phyloP scores from a whole-genome alignment of 306 rosid genomes.

The Inga leiocalycina region DNA sequence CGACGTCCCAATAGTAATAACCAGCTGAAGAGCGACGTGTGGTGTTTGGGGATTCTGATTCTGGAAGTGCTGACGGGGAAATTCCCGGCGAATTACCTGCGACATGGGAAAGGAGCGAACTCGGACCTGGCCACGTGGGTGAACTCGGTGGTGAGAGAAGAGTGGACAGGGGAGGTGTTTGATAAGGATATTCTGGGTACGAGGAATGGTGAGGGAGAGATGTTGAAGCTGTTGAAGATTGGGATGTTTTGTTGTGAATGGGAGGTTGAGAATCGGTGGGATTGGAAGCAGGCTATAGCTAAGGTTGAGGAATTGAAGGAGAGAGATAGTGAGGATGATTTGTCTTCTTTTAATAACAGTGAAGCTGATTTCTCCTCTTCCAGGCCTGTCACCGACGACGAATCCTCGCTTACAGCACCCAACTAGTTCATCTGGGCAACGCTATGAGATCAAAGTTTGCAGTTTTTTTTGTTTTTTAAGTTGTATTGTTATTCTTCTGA shows the following conservation, averaged over 20 bases:
- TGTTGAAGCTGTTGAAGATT: constrained; percentile 70
- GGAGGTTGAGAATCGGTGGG: constrained; percentile 54
- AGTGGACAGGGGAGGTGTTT: constrained; percentile 76
- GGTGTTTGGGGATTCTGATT: constrained; percentile 79
- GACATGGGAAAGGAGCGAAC: constrained; percentile 48
- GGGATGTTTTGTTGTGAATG: constrained; percentile 74
- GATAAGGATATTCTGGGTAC: constrained; percentile 53
- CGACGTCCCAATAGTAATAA: no score
- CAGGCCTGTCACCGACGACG: constrained; percentile 44
- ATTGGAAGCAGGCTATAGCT: constrained; percentile 59
- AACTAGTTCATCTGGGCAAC: neutral
- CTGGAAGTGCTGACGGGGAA: constrained; percentile 69
- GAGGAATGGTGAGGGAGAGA: constrained; percentile 55
- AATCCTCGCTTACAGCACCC: constrained; percentile 37
- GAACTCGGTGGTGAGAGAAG: constrained; percentile 63
- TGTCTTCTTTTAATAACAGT: constrained; percentile 36
- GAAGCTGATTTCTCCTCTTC: constrained; percentile 45
- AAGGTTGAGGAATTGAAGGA: constrained; percentile 66
- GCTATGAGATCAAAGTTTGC: neutral
- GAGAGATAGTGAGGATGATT: constrained; percentile 44
- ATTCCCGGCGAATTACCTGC: constrained; percentile 64
- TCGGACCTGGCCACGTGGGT: constrained; percentile 73
- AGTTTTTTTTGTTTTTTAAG: neutral
- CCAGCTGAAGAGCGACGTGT: constrained; percentile 52
- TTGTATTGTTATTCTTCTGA: neutral